Base-by-base conservation (phyloP, 139 green algal genomes). In the Mychonastes homosphaera region DNA sequence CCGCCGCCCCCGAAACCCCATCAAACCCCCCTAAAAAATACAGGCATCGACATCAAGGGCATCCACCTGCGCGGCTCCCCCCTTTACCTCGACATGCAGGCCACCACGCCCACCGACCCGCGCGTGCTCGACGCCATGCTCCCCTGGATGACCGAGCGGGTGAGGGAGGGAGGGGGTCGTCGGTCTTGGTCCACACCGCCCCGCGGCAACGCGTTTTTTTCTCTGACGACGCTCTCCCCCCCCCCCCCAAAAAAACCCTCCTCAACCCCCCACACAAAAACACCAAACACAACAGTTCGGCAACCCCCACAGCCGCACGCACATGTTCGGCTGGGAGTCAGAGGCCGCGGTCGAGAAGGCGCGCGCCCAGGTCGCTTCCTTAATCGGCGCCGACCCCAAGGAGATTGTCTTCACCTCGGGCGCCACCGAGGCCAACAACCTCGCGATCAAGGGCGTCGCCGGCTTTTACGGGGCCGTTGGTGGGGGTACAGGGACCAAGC, bases 341-440 rank as follows among this genome's bases (percentile, higher is more conserved):
- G 91, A 99, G 65, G 77, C 89, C 3, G 90, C 90, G 7, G 84
- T 96, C 38, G 93, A 99, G 73, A 60, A 66, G 7, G 92, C 92
- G 4, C 68, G 93, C 1, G 76, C 58, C 19, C 72, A 92, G 73
- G 78, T 97, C 8, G 91, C 91, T 3, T 7, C 40, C 1, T 62
- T 97, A 7, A 86, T 99, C 44, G 85, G 85, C 4, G 89, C 91
- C 19, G 81, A 95, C 59, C 67, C 89, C 29, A 97, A 97, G 68
- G 93, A 99, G 77, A 96, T 99, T 52, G 81, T 99, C 26, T 99
- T 99, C 75, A 99, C 93, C 7, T 88, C 71, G 9, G 93, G 93
- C 0, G 93, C 91, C 5, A 99, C 93, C 1, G 91, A 99, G 72
- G 87, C 78, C 28, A 99, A 99, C 83, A 99, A 99, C 79, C 64